Percentiles rank a stretch among this genome's conserved stretches.
Conservation (phyloP, 352 stramenopile species). For the Blastocystis sp. region DNA sequence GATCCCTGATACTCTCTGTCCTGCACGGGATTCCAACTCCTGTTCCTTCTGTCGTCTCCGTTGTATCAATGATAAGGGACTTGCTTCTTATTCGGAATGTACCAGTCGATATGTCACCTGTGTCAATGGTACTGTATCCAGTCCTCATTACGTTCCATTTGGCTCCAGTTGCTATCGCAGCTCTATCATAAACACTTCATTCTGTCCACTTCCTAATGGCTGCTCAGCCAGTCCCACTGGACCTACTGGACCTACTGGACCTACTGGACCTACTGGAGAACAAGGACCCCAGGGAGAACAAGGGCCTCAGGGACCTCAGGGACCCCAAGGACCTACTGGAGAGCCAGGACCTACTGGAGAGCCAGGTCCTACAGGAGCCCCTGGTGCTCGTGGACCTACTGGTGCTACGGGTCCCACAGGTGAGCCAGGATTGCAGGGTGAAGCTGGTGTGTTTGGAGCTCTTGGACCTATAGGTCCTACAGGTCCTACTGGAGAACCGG, state of each 20-base stretch:
- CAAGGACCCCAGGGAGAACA: background rate
- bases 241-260: background rate
- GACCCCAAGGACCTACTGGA: constrained; percentile 1
- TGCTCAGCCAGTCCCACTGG: background rate
- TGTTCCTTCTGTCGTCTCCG: constrained; percentile 41
- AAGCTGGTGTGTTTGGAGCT: background rate
- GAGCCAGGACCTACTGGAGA: background rate
- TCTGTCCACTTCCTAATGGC: background rate
- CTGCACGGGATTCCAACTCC: background rate
- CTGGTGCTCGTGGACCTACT: background rate
- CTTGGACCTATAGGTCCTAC: background rate
- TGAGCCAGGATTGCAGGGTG: background rate
- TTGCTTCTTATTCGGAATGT: background rate
- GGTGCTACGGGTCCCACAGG: background rate
- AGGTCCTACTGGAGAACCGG: background rate
- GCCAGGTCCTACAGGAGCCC: constrained; percentile 36
- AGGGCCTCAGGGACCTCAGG: background rate
- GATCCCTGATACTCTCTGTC: constrained; percentile 18
- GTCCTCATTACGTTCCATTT: background rate
- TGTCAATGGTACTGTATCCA: constrained; percentile 11
- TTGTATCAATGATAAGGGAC: constrained; percentile 14
- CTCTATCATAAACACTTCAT: constrained; percentile 13
- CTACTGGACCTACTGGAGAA: background rate
- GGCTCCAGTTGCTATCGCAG: background rate
- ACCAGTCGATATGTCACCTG: constrained; percentile 33